Evolutionary conservation across 805 yeast genomes (phyloP).

Genomic region (Saccharomycopsis schoenii): DNA sequence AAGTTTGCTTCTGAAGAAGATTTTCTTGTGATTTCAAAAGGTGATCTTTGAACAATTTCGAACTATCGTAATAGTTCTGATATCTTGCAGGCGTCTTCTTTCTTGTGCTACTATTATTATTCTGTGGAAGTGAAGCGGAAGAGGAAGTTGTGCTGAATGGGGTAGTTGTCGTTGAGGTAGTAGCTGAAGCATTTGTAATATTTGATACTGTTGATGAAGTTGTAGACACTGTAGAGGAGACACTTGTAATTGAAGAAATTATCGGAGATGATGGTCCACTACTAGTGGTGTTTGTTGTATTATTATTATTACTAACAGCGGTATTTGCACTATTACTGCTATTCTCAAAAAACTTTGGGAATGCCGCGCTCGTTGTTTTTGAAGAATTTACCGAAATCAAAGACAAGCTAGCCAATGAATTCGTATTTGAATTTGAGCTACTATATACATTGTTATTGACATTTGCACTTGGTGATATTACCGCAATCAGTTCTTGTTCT

Average conservation of each 20-base stretch:
- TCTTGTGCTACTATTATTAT: not conserved
- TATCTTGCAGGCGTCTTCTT: slow-evolving; percentile 37
- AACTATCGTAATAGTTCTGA: slow-evolving; percentile 39
- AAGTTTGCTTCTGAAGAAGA: not conserved
- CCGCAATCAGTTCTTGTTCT: slow-evolving; percentile 1
- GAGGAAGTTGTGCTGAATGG: not conserved
- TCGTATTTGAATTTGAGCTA: not conserved
- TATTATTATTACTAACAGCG: slow-evolving; percentile 10
- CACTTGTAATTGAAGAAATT: not conserved
- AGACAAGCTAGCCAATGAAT: not conserved
- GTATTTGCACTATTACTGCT: slow-evolving; percentile 13
- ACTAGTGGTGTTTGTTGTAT: not conserved
- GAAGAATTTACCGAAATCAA: not conserved
- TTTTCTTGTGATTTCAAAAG: slow-evolving; percentile 19
- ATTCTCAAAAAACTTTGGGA: slow-evolving; percentile 6
- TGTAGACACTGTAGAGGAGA: not conserved
- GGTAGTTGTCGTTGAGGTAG: not conserved
- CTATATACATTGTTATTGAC: not conserved
- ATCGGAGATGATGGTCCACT: slow-evolving; percentile 16
- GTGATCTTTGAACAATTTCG: slow-evolving; percentile 35
- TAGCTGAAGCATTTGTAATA: not conserved
- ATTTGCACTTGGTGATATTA: not conserved
- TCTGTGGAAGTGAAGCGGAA: not conserved
- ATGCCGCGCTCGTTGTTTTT: not conserved
- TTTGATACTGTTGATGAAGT: not conserved